These are phyloP conservation scores for Nakaseomyces nivariensis DNA, from an alignment of 1,139 yeast species.

Conservation along the genomic window DNA sequence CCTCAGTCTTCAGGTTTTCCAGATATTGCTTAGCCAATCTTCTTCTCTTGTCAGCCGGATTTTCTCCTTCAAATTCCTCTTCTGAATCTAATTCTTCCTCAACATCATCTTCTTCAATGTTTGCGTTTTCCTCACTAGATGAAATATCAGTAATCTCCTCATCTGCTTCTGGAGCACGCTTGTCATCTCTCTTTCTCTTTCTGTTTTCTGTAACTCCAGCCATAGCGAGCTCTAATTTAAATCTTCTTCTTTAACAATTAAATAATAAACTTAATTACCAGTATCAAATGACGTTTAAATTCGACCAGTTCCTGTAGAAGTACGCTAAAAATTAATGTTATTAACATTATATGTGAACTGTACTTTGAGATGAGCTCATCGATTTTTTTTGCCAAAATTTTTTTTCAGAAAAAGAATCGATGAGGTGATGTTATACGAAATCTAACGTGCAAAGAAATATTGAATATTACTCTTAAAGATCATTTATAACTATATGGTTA, in stretches of 20 bases:
- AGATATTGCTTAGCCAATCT: conserved; percentile 88
- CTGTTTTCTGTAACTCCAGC: conserved; percentile 11
- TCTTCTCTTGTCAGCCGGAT: conserved; percentile 88
- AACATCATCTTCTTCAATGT: conserved; percentile 25
- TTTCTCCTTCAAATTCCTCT: conserved; percentile 64
- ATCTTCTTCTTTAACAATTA: too few relatives aligned
- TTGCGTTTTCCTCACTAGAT: conserved; percentile 26
- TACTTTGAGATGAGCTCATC: conserved; percentile 2
- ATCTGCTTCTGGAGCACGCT: conserved; percentile 15
- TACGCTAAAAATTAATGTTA: too few relatives aligned
- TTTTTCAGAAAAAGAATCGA: background rate
- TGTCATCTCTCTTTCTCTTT: conserved; percentile 21
- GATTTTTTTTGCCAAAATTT: background rate
- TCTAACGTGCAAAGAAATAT: too few relatives aligned
- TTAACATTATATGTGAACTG: too few relatives aligned
- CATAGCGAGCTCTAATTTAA: conserved; percentile 4
- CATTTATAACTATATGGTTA: too few relatives aligned
- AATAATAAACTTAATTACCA: too few relatives aligned
- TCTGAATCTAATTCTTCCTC: conserved; percentile 48
- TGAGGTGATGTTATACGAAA: background rate
- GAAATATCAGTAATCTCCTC: conserved; percentile 31
- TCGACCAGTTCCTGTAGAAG: too few relatives aligned
- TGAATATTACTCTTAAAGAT: too few relatives aligned
- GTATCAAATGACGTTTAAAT: too few relatives aligned
- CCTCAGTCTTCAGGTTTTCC: conserved; percentile 59